A percentile compares a stretch with the other conserved stretches of the same genome.
phyloP scores from a whole-genome alignment of 805 yeast species.

The Ogataea kodamae region DNA sequence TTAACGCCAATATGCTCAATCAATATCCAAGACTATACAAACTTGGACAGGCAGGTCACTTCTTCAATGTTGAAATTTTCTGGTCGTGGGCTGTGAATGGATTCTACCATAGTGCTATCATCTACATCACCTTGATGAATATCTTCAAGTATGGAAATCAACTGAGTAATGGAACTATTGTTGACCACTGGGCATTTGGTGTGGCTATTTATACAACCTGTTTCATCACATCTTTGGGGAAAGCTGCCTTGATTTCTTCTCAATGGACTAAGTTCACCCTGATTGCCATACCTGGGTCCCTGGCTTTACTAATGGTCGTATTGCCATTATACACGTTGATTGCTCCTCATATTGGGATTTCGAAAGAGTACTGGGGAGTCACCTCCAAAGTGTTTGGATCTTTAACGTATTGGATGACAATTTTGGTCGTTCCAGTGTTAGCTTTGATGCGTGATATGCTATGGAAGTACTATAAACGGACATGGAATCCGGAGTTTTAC shows the following conservation, averaged over 20 bases:
- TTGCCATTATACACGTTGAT: constrained; percentile 84
- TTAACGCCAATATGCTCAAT: constrained; percentile 82
- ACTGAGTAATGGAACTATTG: constrained; percentile 61
- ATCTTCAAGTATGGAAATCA: constrained; percentile 68
- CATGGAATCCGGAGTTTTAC: constrained; percentile 86
- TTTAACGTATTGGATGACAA: constrained; percentile 77
- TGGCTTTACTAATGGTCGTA: constrained; percentile 74
- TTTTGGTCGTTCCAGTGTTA: constrained; percentile 68
- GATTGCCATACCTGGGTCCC: constrained; percentile 92
- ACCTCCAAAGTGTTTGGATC: constrained; percentile 73
- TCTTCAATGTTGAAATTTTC: constrained; percentile 85
- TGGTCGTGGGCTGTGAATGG: constrained; percentile 99
- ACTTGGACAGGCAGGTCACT: constrained; percentile 82
- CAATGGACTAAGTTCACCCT: constrained; percentile 94
- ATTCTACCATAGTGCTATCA: constrained; percentile 85
- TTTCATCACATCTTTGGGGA: constrained; percentile 84
- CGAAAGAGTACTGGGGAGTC: constrained; percentile 81
- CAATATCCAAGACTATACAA: constrained; percentile 91
- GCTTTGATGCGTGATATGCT: constrained; percentile 84
- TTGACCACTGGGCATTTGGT: constrained; percentile 95
- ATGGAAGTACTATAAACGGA: constrained; percentile 93
- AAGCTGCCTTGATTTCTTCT: constrained; percentile 88
- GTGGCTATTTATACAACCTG: constrained; percentile 85
- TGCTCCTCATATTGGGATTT: constrained; percentile 80
- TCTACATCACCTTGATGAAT: constrained; percentile 67